Conservation (phyloP, 495 filamentous ascomycete species). For the Apodospora peruviana region DNA sequence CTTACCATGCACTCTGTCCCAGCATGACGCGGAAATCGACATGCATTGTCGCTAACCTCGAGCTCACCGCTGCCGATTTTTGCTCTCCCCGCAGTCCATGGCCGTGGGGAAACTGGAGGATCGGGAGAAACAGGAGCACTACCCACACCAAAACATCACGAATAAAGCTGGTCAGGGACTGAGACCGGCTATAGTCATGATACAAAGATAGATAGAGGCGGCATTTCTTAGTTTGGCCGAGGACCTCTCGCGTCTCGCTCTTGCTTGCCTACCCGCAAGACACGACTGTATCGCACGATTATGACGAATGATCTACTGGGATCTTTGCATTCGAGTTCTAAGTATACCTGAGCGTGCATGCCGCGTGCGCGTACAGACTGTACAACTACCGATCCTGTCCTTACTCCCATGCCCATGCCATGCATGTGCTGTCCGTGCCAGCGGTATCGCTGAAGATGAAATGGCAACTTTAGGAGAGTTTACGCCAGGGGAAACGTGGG, state of each 20-base stretch:
- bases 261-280: background rate
- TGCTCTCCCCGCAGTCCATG: background rate
- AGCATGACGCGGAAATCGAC: background rate
- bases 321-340: background rate
- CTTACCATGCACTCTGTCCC: background rate
- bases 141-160: background rate
- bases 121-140: background rate
- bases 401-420: background rate
- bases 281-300: background rate
- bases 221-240: background rate
- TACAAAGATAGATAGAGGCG: background rate
- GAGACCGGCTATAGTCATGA: background rate
- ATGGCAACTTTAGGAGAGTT: conserved; percentile 1
- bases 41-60: background rate
- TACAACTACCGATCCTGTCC: background rate
- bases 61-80: background rate
- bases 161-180: background rate
- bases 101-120: background rate
- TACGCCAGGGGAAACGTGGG: background rate
- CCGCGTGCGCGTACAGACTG: no score
- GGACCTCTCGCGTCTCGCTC: background rate
- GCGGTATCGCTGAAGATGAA: background rate
- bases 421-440: background rate
- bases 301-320: background rate
- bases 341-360: background rate